These are phyloP conservation scores for Aspergillus coremiiformis DNA, from an alignment of 495 filamentous ascomycete genomes.

Conservation along the genomic window DNA sequence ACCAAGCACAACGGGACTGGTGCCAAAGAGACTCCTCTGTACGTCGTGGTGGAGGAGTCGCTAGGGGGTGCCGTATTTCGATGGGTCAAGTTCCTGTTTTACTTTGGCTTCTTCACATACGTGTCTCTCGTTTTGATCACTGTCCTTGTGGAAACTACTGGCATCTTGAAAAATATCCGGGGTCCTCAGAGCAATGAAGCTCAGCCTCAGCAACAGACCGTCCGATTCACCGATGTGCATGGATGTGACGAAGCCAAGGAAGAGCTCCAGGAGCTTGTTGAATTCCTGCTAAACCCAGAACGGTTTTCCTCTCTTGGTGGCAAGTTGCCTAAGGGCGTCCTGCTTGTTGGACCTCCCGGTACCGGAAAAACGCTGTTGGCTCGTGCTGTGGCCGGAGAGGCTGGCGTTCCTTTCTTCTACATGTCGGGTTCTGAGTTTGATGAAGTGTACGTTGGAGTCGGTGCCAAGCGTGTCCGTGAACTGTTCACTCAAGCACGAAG, in stretches of 20 bases:
- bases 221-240: slow-evolving; percentile 89
- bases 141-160: slow-evolving; percentile 69
- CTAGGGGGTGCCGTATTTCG: slow-evolving; percentile 70
- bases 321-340: slow-evolving; percentile 92
- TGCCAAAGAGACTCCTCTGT: slow-evolving; percentile 70
- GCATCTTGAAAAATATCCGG: slow-evolving; percentile 68
- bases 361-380: slow-evolving; percentile 98
- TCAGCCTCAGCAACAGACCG: slow-evolving; percentile 81
- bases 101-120: slow-evolving; percentile 69
- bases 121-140: slow-evolving; percentile 66
- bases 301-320: slow-evolving; percentile 87
- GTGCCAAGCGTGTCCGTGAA: slow-evolving; percentile 94
- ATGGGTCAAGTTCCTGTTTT: slow-evolving; percentile 80
- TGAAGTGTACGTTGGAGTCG: slow-evolving; percentile 96
- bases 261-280: slow-evolving; percentile 91
- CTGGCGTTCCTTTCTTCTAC: slow-evolving; percentile 98
- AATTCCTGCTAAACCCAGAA: slow-evolving; percentile 88
- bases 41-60: slow-evolving; percentile 95
- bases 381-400: slow-evolving; percentile 92
- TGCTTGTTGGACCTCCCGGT: slow-evolving; percentile 91
- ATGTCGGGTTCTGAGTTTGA: slow-evolving; percentile 99
- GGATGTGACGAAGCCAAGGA: slow-evolving; percentile 98
- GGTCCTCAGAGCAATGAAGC: slow-evolving; percentile 69
- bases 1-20: slow-evolving; percentile 49
- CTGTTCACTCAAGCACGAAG: slow-evolving; percentile 81